phyloP scores from a whole-genome alignment of 31 red algal genomes.

The Asparagopsis taxiformis region DNA sequence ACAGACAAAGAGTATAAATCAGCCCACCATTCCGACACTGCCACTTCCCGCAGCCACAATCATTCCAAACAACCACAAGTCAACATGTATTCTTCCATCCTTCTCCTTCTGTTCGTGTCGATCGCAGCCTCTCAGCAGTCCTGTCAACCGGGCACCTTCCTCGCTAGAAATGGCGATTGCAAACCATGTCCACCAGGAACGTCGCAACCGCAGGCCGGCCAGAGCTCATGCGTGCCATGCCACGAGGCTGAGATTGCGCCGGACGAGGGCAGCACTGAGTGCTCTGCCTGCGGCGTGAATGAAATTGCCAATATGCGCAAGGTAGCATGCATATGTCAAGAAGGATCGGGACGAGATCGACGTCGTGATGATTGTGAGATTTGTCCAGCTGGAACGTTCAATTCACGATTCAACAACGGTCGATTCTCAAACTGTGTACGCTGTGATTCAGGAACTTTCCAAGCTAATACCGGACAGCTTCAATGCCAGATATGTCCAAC shows the following conservation, averaged over 20 bases:
- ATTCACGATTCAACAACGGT: background rate
- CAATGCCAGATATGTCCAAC: conserved; percentile 8
- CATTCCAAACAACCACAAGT: too few relatives aligned
- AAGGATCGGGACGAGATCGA: background rate
- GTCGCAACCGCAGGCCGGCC: background rate
- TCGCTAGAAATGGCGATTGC: background rate
- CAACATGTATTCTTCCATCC: too few relatives aligned
- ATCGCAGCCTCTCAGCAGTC: background rate
- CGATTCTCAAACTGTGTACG: background rate
- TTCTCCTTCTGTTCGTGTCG: background rate
- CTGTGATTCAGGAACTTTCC: conserved; percentile 6
- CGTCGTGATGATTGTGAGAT: background rate
- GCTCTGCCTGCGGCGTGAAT: background rate
- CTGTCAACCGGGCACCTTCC: background rate
- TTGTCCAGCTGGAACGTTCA: background rate
- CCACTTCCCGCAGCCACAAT: too few relatives aligned
- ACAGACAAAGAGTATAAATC: too few relatives aligned
- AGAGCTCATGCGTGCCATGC: conserved; percentile 3
- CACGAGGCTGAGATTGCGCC: background rate
- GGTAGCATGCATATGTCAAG: background rate
- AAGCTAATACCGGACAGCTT: conserved; percentile 10
- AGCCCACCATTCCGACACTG: too few relatives aligned
- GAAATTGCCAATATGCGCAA: background rate
- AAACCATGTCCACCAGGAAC: background rate
- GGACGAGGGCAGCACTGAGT: background rate